phyloP scores from a whole-genome alignment of 2,329 filamentous ascomycete genomes.

The Neoarthrinium moseri region DNA sequence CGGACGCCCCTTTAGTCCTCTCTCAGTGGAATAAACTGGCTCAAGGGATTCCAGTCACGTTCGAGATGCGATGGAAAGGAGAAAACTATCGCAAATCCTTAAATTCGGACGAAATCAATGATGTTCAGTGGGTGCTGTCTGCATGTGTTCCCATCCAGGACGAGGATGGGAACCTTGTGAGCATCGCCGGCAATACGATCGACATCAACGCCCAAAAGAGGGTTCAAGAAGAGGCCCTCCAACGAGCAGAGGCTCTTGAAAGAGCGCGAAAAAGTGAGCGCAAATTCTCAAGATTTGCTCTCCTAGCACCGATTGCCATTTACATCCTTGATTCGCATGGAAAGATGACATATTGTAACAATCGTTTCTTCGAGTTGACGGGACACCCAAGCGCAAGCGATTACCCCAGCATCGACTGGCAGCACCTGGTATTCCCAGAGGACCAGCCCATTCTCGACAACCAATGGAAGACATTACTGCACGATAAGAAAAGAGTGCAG shows the following conservation, averaged over 20 bases:
- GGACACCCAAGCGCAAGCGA: slow-evolving; percentile 56
- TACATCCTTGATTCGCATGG: slow-evolving; percentile 76
- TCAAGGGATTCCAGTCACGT: slow-evolving; percentile 8
- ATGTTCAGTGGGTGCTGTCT: slow-evolving; percentile 9
- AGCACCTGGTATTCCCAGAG: slow-evolving; percentile 67
- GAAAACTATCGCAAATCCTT: not conserved
- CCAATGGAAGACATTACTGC: slow-evolving; percentile 62
- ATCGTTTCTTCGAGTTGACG: slow-evolving; percentile 73
- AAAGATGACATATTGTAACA: slow-evolving; percentile 76
- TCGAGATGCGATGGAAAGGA: slow-evolving; percentile 13
- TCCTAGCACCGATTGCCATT: slow-evolving; percentile 80
- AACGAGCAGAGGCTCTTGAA: slow-evolving; percentile 22
- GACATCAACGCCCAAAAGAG: slow-evolving; percentile 11
- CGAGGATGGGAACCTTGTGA: slow-evolving; percentile 6
- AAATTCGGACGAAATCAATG: not conserved
- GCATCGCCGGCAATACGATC: slow-evolving; percentile 11
- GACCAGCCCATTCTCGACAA: slow-evolving; percentile 58
- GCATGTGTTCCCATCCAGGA: slow-evolving; percentile 10
- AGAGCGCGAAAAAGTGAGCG: slow-evolving; percentile 68
- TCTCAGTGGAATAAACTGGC: slow-evolving; percentile 10
- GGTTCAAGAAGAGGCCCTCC: slow-evolving; percentile 8
- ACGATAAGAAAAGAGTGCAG: slow-evolving; percentile 62
- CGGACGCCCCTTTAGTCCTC: slow-evolving; percentile 4
- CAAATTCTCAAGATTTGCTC: slow-evolving; percentile 80
- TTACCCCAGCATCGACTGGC: slow-evolving; percentile 64